Evolutionary conservation across 73 alveolate genomes (phyloP).

Genomic region (Symbiodinium natans): DNA sequence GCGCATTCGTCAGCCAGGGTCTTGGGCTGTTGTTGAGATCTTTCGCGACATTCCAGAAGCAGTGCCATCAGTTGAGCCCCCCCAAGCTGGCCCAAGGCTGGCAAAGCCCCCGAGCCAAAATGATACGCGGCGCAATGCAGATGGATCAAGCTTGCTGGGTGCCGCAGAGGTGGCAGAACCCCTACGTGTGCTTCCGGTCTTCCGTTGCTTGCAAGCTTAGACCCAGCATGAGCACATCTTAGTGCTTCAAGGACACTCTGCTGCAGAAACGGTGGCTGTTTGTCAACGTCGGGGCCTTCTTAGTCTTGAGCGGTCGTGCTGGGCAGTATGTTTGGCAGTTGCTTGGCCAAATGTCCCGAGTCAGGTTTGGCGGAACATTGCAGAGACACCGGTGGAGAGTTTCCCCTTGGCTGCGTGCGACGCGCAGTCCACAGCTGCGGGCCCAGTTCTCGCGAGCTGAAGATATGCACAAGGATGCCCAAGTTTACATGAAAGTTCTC

Average conservation of each 20-base stretch:
- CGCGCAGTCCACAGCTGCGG: conserved; percentile 3
- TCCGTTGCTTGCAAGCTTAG: too few relatives aligned
- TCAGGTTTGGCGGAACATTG: conserved; percentile 76
- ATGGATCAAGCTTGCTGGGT: conserved; percentile 1
- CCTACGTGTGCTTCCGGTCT: background rate
- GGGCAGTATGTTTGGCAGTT: too few relatives aligned
- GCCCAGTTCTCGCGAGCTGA: background rate
- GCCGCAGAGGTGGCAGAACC: conserved; percentile 16
- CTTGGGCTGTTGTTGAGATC: background rate
- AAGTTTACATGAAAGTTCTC: too few relatives aligned
- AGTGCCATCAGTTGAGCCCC: too few relatives aligned
- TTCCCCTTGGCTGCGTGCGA: conserved; percentile 75
- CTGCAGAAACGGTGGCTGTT: conserved; percentile 67
- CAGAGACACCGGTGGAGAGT: conserved; percentile 53
- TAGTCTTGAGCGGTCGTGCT: too few relatives aligned
- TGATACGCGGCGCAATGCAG: conserved; percentile 22
- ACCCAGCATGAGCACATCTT: background rate
- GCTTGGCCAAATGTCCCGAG: too few relatives aligned
- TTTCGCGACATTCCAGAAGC: background rate
- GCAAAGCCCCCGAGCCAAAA: conserved; percentile 62
- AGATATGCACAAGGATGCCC: too few relatives aligned
- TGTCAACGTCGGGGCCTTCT: conserved; percentile 21
- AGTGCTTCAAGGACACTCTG: conserved; percentile 1
- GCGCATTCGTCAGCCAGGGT: conserved; percentile 40
- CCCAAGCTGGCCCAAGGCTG: too few relatives aligned